Base-by-base conservation (phyloP, 495 filamentous ascomycete genomes). In the Hyaloscypha variabilis region DNA sequence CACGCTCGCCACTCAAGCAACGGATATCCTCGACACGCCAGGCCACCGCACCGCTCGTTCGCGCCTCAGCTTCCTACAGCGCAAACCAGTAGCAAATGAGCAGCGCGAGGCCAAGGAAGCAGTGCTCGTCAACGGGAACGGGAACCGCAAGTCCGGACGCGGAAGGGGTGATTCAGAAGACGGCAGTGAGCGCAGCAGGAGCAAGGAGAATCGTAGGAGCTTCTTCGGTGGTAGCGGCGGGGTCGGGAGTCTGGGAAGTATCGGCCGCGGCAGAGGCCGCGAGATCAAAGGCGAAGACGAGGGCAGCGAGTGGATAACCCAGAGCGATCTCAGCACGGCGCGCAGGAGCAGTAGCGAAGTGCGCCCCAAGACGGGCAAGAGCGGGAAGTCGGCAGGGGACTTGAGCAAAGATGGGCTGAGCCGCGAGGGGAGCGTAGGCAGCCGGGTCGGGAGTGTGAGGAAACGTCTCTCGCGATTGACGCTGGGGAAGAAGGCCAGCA, bases 381-480 rank as follows among this genome's bases (percentile, higher is more conserved):
- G 26, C 6, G 30, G 56, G 28, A 25, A 23, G n/a, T 34, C 6
- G 57, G 21, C 8, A 23, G 17, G 21, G 14, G 57, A 46, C 24
- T 31, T 31, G 17, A 30, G 21, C 5, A 8, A 26, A 36, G 57
- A 11, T 23, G 57, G 57, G 17, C 34, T 36, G 58, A 60, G 39
- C 24, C 2, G 34, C 31, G 34, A 51, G 30, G 61, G 61, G 13
- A 67, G 62, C 54, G 64, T 64, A 2, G 68, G 69, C 4, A 59
- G 57, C 10, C 24, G 58, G 31, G 73, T 74, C 8, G 79, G 83
- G 6, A 88, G 85, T 64, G 82, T 93, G 60, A 85, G 85, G 76
- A 92, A 90, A 76, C 74, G 91, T 70, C 76, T 93, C 58, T 92
- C 90, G 68, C 71, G 88, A 55, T 67, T 94, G 67, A 85, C 85